A percentile compares a stretch with the other conserved stretches of the same genome.
Evolutionary conservation across 257 asterid genomes (phyloP).

Genomic region (Pogostemon cablin): DNA sequence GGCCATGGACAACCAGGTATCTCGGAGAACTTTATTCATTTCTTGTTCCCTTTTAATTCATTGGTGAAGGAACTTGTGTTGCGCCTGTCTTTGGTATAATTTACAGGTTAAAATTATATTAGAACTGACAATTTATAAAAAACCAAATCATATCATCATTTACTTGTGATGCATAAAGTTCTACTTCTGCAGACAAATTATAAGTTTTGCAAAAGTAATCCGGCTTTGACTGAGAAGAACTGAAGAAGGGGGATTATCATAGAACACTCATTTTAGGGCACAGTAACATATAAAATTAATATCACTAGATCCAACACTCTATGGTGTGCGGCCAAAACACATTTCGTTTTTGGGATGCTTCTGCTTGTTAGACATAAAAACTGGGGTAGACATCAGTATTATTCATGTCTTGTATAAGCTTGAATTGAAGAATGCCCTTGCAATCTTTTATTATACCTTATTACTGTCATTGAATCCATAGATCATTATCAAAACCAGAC

Average conservation of each 20-base stretch:
- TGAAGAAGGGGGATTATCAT: background rate
- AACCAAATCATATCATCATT: background rate
- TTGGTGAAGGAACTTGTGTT: slow-evolving; percentile 6
- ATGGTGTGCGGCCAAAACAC: background rate
- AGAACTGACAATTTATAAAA: background rate
- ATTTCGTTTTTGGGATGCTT: background rate
- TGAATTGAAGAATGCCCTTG: background rate
- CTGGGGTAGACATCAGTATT: slow-evolving; percentile 18
- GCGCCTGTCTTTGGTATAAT: background rate
- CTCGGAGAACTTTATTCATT: slow-evolving; percentile 5
- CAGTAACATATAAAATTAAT: background rate
- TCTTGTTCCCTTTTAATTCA: slow-evolving; percentile 24
- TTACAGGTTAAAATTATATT: background rate
- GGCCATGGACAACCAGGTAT: slow-evolving; percentile 97
- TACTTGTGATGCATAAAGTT: slow-evolving; percentile 11
- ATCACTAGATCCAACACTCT: background rate
- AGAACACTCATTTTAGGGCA: background rate
- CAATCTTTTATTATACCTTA: background rate
- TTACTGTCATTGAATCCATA: background rate
- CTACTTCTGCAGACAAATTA: background rate
- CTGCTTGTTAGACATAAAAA: background rate
- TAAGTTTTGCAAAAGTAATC: background rate
- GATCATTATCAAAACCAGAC: slow-evolving; percentile 7
- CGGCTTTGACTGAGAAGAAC: background rate
- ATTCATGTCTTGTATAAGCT: slow-evolving; percentile 13